Conservation (phyloP, 108 stramenopile species). For the Cafeteria roenbergensis region DNA sequence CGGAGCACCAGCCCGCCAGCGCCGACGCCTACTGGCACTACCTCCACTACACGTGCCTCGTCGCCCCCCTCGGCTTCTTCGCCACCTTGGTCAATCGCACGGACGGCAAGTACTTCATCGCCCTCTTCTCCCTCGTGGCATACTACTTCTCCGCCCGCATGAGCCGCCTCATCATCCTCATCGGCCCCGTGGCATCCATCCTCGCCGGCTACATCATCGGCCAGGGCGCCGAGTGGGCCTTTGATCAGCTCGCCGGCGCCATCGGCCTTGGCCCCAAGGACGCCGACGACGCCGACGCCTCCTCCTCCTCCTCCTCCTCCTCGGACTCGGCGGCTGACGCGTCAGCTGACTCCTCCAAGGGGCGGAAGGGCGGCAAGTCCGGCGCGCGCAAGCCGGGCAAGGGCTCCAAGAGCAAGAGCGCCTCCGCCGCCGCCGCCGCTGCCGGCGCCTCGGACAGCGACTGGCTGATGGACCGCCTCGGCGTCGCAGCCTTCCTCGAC, state of each 20-base stretch:
- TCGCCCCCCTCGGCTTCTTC: slow-evolving; percentile 72
- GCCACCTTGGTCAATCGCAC: slow-evolving; percentile 62
- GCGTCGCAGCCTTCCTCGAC: neutral
- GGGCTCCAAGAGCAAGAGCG: slow-evolving; percentile 1
- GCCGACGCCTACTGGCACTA: slow-evolving; percentile 87
- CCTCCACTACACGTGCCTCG: slow-evolving; percentile 72
- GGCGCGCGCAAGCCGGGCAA: no score
- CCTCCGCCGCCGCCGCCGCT: slow-evolving; percentile 22
- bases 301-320: neutral
- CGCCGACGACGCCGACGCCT: neutral
- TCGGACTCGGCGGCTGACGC: no score
- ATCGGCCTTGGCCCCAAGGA: neutral
- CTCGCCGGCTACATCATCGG: no score
- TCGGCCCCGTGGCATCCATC: slow-evolving; percentile 71
- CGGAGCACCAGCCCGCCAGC: slow-evolving; percentile 91
- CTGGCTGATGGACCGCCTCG: slow-evolving; percentile 38
- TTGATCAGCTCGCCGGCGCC: slow-evolving; percentile 20
- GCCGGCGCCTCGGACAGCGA: slow-evolving; percentile 26
- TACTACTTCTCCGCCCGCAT: slow-evolving; percentile 92
- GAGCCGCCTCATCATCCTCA: slow-evolving; percentile 84
- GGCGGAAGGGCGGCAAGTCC: no score
- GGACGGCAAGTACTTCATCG: slow-evolving; percentile 65
- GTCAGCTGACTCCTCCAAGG: no score
- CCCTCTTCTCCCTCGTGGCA: slow-evolving; percentile 70
- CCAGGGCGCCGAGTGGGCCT: slow-evolving; percentile 55